Evolutionary conservation across 106 monocot genomes (phyloP).

Genomic region (Phalaenopsis aphrodite): DNA sequence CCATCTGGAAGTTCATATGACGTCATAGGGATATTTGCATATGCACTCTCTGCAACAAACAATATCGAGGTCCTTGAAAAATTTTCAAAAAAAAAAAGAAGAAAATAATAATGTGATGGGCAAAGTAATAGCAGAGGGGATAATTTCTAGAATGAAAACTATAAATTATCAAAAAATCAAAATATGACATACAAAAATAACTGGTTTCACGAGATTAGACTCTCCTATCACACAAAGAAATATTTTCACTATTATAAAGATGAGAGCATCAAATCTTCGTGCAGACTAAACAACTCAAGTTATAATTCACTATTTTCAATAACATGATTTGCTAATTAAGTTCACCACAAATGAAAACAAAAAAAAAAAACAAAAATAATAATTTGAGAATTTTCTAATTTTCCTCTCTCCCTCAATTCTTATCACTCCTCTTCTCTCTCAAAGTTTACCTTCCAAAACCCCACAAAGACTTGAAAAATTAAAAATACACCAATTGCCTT

Average conservation of each 20-base stretch:
- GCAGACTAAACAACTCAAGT: neutral
- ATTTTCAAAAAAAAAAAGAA: neutral
- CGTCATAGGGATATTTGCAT: slow-evolving; percentile 95
- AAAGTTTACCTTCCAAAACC: too few species aligned
- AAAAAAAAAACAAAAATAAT: too few species aligned
- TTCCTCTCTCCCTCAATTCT: too few species aligned
- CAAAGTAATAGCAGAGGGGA: neutral
- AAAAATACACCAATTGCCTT: too few species aligned
- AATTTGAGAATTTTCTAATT: too few species aligned
- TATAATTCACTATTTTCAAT: neutral
- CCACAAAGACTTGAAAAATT: too few species aligned
- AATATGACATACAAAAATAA: neutral
- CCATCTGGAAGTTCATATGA: slow-evolving; percentile 99
- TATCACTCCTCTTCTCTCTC: too few species aligned
- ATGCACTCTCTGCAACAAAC: slow-evolving; percentile 56
- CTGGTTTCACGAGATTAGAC: neutral
- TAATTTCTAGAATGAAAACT: too few species aligned
- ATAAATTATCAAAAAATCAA: neutral
- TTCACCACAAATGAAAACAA: too few species aligned
- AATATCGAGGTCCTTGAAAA: neutral
- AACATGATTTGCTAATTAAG: neutral
- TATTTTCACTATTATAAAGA: neutral
- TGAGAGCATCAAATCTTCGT: neutral
- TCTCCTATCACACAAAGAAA: neutral
- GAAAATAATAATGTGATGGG: neutral